Evolutionary conservation across 306 rosid species (phyloP), one percentile per base, ranked within the genome.

Genomic region (Vigna unguiculata): DNA sequence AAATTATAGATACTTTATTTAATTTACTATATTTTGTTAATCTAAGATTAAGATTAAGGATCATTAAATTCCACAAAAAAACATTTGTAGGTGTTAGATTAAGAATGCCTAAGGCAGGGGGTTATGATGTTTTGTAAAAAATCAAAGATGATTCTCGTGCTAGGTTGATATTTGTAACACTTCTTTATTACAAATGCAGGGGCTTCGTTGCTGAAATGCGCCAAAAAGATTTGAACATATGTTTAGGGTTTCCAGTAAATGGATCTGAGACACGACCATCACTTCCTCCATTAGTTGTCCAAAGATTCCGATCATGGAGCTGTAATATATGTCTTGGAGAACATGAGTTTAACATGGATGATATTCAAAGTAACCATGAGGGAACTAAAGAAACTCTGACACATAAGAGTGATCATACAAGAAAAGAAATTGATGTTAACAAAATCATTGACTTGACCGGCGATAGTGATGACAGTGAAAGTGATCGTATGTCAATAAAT

Each of bases 121-220:
- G 40, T 34, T 6, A 34, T 34, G 40, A 34, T 34, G 4, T 12
- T 34, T 63, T 61, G 12, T 2, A 43, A 24, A 0, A 67, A 0
- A 10, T 38, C 5, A 22, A 16, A 6, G 43, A 0, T 25, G 4
- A 7, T 32, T 71, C 20, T 80, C 74, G 13, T 57, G 22, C 59
- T 28, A 9, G 54, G 67, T 62, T 28, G 16, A 60, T 12, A 48
- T 67, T 72, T 38, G 74, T 59, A 41, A 32, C 24, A 36, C 16
- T 24, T 49, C 58, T 60, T 36, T 63, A 34, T 66, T 74, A n/a
- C 69, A 74, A 58, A 69, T 85, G 74, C 82, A 93, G 98, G 20
- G 97, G 92, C 61, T 89, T 82, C 79, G 96, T 83, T 4, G 83
- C 97, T 49, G 88, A 77, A 51, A 60, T 87, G 63, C 92, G 89